phyloP scores from a whole-genome alignment of 192 early-diverging fungal genomes.

The Linnemannia schmuckeri region DNA sequence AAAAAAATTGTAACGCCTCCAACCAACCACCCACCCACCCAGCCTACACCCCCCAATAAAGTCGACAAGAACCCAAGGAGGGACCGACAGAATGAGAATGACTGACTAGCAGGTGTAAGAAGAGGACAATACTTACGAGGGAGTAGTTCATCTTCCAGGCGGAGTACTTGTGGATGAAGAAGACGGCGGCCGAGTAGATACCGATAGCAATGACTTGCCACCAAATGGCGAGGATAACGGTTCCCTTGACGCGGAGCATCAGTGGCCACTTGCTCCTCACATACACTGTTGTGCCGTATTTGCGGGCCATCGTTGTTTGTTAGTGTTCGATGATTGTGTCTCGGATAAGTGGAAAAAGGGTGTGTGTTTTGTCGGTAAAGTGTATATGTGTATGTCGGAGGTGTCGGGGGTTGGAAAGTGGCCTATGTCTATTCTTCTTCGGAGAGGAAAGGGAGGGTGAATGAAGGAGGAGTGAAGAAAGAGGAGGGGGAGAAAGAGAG shows the following conservation, averaged over 20 bases:
- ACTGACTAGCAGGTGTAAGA: neutral
- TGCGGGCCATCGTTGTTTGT: slow-evolving; percentile 30
- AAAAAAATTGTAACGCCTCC: neutral
- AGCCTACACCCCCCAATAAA: neutral
- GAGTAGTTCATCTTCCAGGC: slow-evolving; percentile 46
- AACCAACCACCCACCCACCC: neutral
- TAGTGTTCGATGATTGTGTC: neutral
- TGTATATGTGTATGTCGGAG: no score
- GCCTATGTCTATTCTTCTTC: neutral
- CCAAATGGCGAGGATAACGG: slow-evolving; percentile 46
- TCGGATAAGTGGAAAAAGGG: neutral
- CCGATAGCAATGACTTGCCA: slow-evolving; percentile 36
- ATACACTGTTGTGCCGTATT: slow-evolving; percentile 39
- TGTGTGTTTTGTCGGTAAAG: slow-evolving; percentile 1
- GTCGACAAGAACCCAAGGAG: neutral
- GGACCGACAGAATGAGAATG: neutral
- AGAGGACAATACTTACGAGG: slow-evolving; percentile 17
- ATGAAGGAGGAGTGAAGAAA: neutral
- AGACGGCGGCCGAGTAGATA: slow-evolving; percentile 29
- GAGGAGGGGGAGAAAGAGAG: neutral
- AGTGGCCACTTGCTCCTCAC: slow-evolving; percentile 42
- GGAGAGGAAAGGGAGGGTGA: neutral
- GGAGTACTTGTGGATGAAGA: slow-evolving; percentile 30
- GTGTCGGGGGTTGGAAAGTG: neutral
- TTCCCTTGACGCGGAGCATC: slow-evolving; percentile 54